Percentiles rank a stretch among this genome's conserved stretches.
These are phyloP conservation scores for Vaccinium darrowii DNA, from an alignment of 148 eudicot species.

Conservation along the genomic window DNA sequence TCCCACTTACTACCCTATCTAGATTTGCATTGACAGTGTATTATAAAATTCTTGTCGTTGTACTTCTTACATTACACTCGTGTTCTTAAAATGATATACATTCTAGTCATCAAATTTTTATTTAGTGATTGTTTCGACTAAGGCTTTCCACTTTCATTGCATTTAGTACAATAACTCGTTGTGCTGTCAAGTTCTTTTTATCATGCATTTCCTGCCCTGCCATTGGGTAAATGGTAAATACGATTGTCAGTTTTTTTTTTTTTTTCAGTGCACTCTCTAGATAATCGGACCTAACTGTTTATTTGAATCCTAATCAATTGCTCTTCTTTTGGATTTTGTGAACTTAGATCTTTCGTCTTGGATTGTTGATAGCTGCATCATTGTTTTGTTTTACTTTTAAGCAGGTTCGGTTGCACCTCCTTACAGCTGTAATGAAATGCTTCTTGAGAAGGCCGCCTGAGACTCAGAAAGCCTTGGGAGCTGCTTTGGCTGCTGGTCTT, in stretches of 20 bases:
- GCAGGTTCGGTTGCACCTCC: constrained; percentile 95
- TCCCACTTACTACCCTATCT: not conserved
- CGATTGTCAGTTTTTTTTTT: not conserved
- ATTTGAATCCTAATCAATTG: not conserved
- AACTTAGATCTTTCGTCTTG: not conserved
- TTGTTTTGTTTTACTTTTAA: constrained; percentile 16
- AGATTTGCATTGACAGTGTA: not conserved
- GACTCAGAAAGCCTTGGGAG: constrained; percentile 90
- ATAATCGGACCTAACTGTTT: not conserved
- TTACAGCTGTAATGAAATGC: constrained; percentile 92
- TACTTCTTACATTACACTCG: not conserved
- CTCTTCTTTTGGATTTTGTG: not conserved
- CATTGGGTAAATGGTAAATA: not conserved
- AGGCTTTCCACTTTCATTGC: not conserved
- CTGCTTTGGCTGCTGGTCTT: constrained; percentile 89
- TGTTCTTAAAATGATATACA: not conserved
- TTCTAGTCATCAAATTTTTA: not conserved
- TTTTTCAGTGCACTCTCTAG: not conserved
- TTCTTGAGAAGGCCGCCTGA: constrained; percentile 97
- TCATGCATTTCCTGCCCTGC: not conserved
- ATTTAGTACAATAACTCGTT: not conserved
- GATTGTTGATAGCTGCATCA: not conserved
- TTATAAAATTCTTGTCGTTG: not conserved
- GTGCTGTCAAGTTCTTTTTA: not conserved
- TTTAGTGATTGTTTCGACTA: not conserved